These are phyloP conservation scores for Venturia asperata DNA, from an alignment of 2,329 filamentous ascomycete species.

Conservation along the genomic window DNA sequence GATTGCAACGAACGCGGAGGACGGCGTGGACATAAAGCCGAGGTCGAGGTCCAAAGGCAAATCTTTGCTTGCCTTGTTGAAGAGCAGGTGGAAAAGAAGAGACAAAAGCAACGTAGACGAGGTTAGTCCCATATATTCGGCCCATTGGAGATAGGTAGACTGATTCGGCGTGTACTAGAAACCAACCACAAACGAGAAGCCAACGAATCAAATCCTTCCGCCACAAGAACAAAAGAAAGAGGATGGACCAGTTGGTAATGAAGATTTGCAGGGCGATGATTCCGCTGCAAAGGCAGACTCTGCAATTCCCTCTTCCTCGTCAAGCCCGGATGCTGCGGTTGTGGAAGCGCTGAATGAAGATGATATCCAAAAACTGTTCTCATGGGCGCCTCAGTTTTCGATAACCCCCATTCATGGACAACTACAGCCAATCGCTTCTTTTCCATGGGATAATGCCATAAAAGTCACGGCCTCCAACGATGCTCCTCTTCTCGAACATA, in stretches of 20 bases:
- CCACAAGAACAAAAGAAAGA: slow-evolving; percentile 5
- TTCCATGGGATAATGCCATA: slow-evolving; percentile 59
- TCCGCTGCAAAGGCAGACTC: not conserved
- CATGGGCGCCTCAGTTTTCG: slow-evolving; percentile 67
- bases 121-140: not conserved
- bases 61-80: slow-evolving; percentile 2
- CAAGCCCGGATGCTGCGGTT: not conserved
- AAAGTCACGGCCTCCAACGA: slow-evolving; percentile 58
- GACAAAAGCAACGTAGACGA: not conserved
- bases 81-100: not conserved
- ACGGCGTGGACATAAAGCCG: not conserved
- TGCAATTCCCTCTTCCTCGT: not conserved
- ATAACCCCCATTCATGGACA: slow-evolving; percentile 53
- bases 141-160: not conserved
- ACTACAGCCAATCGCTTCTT: slow-evolving; percentile 58
- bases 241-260: not conserved
- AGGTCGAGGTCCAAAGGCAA: not conserved
- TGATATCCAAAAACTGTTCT: slow-evolving; percentile 64
- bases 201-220: not conserved
- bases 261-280: not conserved
- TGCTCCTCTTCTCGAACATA: slow-evolving; percentile 28
- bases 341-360: slow-evolving; percentile 25
- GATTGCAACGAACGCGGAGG: not conserved
- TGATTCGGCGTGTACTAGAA: not conserved
- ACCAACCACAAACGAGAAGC: not conserved